These are phyloP conservation scores for Candida cerambycidarum DNA, from an alignment of 805 yeast species.

Conservation along the genomic window DNA sequence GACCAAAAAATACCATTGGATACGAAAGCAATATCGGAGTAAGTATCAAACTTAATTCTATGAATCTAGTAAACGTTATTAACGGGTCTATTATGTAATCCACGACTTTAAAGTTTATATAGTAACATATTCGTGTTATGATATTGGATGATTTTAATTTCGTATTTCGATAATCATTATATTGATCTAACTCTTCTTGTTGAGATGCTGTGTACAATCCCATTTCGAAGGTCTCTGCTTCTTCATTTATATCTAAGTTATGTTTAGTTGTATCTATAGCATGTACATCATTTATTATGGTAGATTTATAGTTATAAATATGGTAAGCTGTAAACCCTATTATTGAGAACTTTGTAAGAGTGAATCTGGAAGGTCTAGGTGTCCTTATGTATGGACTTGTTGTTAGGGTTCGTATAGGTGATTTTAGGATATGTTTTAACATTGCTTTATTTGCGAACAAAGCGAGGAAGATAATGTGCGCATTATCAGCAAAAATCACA, in stretches of 20 bases:
- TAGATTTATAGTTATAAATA: conserved; percentile 11
- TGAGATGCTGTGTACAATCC: conserved; percentile 64
- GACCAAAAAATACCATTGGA: conserved; percentile 67
- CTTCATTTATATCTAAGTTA: conserved; percentile 43
- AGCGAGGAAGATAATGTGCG: not conserved
- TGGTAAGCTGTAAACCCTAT: conserved; percentile 10
- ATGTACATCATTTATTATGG: conserved; percentile 28
- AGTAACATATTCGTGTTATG: conserved; percentile 32
- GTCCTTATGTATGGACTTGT: not conserved
- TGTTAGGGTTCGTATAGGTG: not conserved
- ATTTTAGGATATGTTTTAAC: conserved; percentile 1
- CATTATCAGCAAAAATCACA: no score
- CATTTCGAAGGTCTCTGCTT: conserved; percentile 67
- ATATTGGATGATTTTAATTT: conserved; percentile 21
- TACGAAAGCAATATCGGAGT: conserved; percentile 63
- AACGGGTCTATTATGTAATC: conserved; percentile 71
- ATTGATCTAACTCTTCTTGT: conserved; percentile 47
- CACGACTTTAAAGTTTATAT: conserved; percentile 41
- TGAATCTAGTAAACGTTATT: conserved; percentile 63
- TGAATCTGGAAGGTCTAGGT: no score
- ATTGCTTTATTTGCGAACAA: conserved; percentile 1
- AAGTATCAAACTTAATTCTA: conserved; percentile 65
- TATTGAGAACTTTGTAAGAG: conserved; percentile 2
- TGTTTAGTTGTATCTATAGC: conserved; percentile 35
- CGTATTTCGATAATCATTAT: conserved; percentile 29